These are phyloP conservation scores for Yamadazyma sp. DNA, from an alignment of 1,139 yeast species.

Conservation along the genomic window DNA sequence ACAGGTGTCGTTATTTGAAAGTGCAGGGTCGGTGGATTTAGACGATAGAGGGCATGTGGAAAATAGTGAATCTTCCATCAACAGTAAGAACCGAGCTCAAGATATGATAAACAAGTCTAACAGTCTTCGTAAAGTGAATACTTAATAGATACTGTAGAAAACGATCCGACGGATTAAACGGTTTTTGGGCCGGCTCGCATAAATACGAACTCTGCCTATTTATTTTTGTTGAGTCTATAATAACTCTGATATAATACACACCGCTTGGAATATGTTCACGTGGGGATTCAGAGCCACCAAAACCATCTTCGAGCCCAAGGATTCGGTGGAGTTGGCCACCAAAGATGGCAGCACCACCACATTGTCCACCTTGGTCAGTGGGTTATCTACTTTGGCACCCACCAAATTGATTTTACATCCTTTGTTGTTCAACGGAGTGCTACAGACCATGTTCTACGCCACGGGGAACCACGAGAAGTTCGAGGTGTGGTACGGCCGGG, in stretches of 20 bases:
- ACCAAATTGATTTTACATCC: conserved; percentile 59
- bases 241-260: too few species aligned
- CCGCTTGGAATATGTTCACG: conserved; percentile 11
- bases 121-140: not conserved
- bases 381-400: conserved; percentile 29
- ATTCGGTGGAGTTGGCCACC: conserved; percentile 20
- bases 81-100: conserved; percentile 44
- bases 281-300: conserved; percentile 46
- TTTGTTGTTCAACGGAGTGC: conserved; percentile 64
- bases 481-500: conserved; percentile 74
- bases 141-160: not conserved
- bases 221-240: not conserved
- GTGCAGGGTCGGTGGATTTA: conserved; percentile 70
- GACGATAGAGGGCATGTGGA: conserved; percentile 72
- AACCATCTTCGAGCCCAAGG: conserved; percentile 25
- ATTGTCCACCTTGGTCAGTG: conserved; percentile 24
- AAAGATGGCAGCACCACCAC: conserved; percentile 16
- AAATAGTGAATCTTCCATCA: conserved; percentile 44
- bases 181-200: too few species aligned
- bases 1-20: conserved; percentile 70
- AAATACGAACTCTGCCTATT: too few species aligned
- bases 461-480: conserved; percentile 53
- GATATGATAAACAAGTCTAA: conserved; percentile 2
- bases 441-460: conserved; percentile 73
- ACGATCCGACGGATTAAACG: not conserved